Evolutionary conservation across 1,284 basidiomycete genomes (phyloP), one percentile per base, ranked within the genome.

Genomic region (Melampsora larici-populina): DNA sequence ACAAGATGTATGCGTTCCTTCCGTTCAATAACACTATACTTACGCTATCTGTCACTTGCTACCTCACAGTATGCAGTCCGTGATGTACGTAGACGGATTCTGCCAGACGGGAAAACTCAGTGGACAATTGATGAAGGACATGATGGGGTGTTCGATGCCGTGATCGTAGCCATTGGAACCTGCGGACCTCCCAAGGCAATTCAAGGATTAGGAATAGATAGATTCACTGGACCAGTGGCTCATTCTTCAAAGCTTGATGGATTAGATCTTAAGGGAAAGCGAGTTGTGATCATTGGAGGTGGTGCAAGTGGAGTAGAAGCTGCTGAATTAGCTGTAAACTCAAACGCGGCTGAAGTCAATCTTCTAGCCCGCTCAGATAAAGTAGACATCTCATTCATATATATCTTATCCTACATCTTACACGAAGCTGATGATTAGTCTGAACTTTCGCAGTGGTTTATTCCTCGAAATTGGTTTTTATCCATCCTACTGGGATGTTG

Each of bases 241-340:
- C 75, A 77, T 65, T 77, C 75, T 3, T 69, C 65, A 31, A 43
- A 77, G n/a, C 49, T 77, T 40, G 75, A 69, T 29, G 55, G 43
- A 62, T 31, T 77, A 33, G 36, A 70, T 40, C 62, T 66, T 66
- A 21, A 62, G n/a, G 62, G 48, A 1, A 77, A 77, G 21, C 66
- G 67, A 1, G 75, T 77, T 5, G 75, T 70, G 24, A 55, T 63
- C 6, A 48, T 77, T 15, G 75, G 75, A 17, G 67, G 75, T 29
- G 75, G 75, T 26, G 75, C 75, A 26, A 77, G 75, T 62, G 75
- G 65, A 33, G 75, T 77, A 15, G 75, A 77, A 65, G 67, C 75
- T 55, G 49, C 70, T 31, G 75, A 77, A 48, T 63, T 70, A 29
- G 75, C 75, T n/a, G 75, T 77, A 17, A 55, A 77, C 31, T 70